phyloP scores from a whole-genome alignment of 192 early-diverging fungal genomes.

The Dimargaris verticillata region DNA sequence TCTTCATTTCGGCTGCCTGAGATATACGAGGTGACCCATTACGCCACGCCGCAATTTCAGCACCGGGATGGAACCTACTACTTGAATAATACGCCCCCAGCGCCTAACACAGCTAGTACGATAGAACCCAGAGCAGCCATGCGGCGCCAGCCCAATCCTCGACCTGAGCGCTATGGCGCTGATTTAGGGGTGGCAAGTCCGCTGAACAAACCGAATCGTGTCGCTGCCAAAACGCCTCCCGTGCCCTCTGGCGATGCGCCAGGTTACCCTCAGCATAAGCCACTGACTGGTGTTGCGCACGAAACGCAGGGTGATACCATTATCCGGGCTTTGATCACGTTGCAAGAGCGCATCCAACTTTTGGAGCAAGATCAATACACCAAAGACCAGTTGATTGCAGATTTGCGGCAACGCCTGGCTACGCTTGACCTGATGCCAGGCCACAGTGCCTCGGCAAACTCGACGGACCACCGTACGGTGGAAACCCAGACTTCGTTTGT shows the following conservation, averaged over 20 bases:
- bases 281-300: background rate
- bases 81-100: constrained; percentile 1
- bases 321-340: background rate
- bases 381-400: background rate
- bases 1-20: background rate
- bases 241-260: too few species aligned
- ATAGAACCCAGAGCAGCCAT: background rate
- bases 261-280: background rate
- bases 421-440: background rate
- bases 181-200: background rate
- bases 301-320: background rate
- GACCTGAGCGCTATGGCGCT: background rate
- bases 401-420: background rate
- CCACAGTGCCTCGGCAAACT: background rate
- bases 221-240: too few species aligned
- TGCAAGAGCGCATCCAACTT: background rate
- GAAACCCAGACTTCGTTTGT: background rate
- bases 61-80: constrained; percentile 6
- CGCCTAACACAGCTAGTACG: background rate
- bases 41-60: constrained; percentile 1
- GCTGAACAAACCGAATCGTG: too few species aligned
- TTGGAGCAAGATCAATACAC: background rate
- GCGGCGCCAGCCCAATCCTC: background rate
- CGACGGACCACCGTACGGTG: background rate
- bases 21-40: constrained; percentile 1